Conservation (phyloP, 2,329 filamentous ascomycete genomes). For the Colletotrichum cereale region DNA sequence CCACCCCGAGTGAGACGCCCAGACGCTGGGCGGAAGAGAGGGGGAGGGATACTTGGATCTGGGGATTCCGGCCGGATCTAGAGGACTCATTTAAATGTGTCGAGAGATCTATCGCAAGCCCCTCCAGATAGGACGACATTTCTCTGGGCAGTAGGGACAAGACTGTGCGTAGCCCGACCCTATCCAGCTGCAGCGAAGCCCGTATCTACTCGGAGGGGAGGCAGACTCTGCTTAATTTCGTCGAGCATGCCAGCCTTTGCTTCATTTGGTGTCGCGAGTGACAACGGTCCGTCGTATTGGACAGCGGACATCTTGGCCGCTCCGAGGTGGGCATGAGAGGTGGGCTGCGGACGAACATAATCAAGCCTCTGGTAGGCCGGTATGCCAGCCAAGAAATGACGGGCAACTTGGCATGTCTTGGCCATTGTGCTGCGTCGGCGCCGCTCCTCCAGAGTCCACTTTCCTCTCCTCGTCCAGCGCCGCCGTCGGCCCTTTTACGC, state of each 20-base stretch:
- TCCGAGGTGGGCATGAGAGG: constrained; percentile 14
- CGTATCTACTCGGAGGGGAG: constrained; percentile 21
- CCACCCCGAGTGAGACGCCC: constrained; percentile 39
- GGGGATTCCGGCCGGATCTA: constrained; percentile 1
- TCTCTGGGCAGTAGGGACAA: constrained; percentile 7
- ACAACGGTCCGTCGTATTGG: constrained; percentile 19
- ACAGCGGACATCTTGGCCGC: constrained; percentile 37
- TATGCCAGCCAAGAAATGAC: constrained; percentile 27
- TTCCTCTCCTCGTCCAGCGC: constrained; percentile 32
- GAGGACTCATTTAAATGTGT: constrained; percentile 27
- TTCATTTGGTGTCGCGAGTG: constrained; percentile 6
- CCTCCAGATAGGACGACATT: constrained; percentile 18
- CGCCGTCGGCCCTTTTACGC: constrained; percentile 17
- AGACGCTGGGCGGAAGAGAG: constrained; percentile 28
- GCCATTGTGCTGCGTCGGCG: constrained; percentile 11
- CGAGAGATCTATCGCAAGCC: constrained; percentile 25
- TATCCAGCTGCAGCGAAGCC: constrained; percentile 18
- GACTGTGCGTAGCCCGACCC: constrained; percentile 6
- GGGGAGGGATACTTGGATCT: background rate
- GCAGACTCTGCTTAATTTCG: constrained; percentile 8
- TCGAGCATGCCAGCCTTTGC: constrained; percentile 11
- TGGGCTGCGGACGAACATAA: constrained; percentile 18
- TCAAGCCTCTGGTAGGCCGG: constrained; percentile 4
- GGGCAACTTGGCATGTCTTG: constrained; percentile 35
- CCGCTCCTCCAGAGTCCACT: constrained; percentile 33